phyloP scores from a whole-genome alignment of 1,284 basidiomycete genomes.

The Rhodotorula sp. region DNA sequence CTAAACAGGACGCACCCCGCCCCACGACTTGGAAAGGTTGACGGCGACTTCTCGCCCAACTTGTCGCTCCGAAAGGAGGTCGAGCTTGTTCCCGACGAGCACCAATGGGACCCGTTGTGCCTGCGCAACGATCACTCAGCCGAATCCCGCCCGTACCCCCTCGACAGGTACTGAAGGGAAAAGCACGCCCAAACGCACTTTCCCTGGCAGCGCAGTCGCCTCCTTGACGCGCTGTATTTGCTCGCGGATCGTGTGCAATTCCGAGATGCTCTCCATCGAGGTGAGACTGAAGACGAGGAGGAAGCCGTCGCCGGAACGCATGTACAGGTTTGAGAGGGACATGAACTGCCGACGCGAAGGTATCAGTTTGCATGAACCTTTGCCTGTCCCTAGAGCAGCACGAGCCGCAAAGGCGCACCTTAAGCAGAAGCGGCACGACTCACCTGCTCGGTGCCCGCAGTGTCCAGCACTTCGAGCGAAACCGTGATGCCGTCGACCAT shows the following conservation, averaged over 20 bases:
- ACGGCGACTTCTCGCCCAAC: conserved; percentile 67
- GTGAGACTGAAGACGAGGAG: conserved; percentile 79
- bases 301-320: conserved; percentile 63
- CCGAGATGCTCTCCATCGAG: conserved; percentile 69
- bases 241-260: conserved; percentile 72
- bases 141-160: not conserved
- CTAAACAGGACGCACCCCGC: conserved; percentile 47
- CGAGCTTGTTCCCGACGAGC: conserved; percentile 82
- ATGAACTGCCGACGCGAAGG: conserved; percentile 39
- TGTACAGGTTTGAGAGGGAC: conserved; percentile 46
- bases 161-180: not conserved
- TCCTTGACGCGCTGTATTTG: conserved; percentile 73
- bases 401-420: not conserved
- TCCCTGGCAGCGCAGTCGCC: conserved; percentile 52
- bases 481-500: conserved; percentile 51
- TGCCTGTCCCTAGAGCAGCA: too few relatives aligned
- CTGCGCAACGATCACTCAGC: not conserved
- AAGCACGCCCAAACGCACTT: conserved; percentile 49
- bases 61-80: conserved; percentile 75
- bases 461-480: conserved; percentile 77
- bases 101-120: conserved; percentile 63
- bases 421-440: not conserved
- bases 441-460: conserved; percentile 78
- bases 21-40: conserved; percentile 64
- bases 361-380: too few relatives aligned